Percentiles rank a stretch among this genome's conserved stretches.
These are phyloP conservation scores for Exophiala phaeomuriformis DNA, from an alignment of 2,329 filamentous ascomycete species.

Conservation along the genomic window DNA sequence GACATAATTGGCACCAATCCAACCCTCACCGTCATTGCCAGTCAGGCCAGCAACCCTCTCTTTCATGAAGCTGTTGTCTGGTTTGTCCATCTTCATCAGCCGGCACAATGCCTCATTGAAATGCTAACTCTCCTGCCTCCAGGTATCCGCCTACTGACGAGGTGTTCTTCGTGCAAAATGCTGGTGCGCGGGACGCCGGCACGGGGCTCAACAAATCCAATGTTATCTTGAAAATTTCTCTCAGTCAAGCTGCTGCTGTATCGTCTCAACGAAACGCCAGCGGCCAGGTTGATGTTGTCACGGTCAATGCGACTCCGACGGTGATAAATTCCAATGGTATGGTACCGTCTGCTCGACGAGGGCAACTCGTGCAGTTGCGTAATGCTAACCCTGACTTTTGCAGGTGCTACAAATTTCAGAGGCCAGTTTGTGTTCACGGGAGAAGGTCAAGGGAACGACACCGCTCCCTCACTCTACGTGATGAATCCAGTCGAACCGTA, in stretches of 20 bases:
- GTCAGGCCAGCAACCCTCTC: slow-evolving; percentile 40
- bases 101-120: neutral
- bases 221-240: slow-evolving; percentile 46
- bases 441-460: slow-evolving; percentile 45
- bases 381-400: neutral
- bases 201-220: slow-evolving; percentile 48
- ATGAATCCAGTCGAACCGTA: slow-evolving; percentile 45
- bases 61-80: slow-evolving; percentile 54
- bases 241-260: slow-evolving; percentile 38
- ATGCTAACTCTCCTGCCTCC: neutral
- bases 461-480: slow-evolving; percentile 36
- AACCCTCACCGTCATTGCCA: slow-evolving; percentile 45
- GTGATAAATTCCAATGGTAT: slow-evolving; percentile 43
- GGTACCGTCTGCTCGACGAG: slow-evolving; percentile 4
- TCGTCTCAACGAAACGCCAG: slow-evolving; percentile 35
- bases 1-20: slow-evolving; percentile 46
- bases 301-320: slow-evolving; percentile 39
- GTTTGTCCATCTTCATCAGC: slow-evolving; percentile 26
- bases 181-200: slow-evolving; percentile 42
- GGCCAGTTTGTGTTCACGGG: slow-evolving; percentile 45
- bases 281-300: slow-evolving; percentile 38
- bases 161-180: slow-evolving; percentile 50
- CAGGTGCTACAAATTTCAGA: slow-evolving; percentile 47
- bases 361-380: neutral
- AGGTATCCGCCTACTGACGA: slow-evolving; percentile 44